Conservation (phyloP, 345 rosid genomes). For the Acer negundo region DNA sequence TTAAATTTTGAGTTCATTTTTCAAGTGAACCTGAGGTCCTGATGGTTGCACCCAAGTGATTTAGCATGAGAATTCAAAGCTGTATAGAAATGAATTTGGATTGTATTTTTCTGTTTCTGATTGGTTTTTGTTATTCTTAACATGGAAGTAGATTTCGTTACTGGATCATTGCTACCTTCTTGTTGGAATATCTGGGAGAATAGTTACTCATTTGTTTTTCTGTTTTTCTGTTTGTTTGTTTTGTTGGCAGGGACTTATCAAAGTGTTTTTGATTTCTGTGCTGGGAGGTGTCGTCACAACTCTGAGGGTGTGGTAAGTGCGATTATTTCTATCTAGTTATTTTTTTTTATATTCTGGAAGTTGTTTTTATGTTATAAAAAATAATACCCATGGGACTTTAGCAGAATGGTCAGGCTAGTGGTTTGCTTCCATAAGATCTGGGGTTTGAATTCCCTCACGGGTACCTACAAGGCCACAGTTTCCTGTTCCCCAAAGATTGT, state of each 20-base stretch:
- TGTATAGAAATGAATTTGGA: slow-evolving; percentile 8
- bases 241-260: slow-evolving; percentile 58
- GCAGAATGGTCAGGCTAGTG: too few species aligned
- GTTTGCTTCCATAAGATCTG: too few species aligned
- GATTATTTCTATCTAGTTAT: slow-evolving; percentile 8
- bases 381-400: too few species aligned
- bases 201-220: background rate
- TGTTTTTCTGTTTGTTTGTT: background rate
- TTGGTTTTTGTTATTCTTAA: background rate
- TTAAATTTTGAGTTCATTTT: background rate
- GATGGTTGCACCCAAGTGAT: slow-evolving; percentile 2
- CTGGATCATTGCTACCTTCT: background rate
- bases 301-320: slow-evolving; percentile 88
- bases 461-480: too few species aligned
- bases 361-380: background rate
- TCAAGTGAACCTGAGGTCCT: background rate
- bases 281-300: slow-evolving; percentile 95
- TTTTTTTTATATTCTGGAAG: too few species aligned
- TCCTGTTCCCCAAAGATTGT: too few species aligned
- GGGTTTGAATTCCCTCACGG: too few species aligned
- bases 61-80: background rate
- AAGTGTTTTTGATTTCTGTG: slow-evolving; percentile 85
- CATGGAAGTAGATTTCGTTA: background rate
- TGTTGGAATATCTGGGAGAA: background rate
- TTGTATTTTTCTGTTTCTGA: background rate